Evolutionary conservation across 495 filamentous ascomycete genomes (phyloP), one percentile per base, ranked within the genome.

Genomic region (Penicillium paradoxum): DNA sequence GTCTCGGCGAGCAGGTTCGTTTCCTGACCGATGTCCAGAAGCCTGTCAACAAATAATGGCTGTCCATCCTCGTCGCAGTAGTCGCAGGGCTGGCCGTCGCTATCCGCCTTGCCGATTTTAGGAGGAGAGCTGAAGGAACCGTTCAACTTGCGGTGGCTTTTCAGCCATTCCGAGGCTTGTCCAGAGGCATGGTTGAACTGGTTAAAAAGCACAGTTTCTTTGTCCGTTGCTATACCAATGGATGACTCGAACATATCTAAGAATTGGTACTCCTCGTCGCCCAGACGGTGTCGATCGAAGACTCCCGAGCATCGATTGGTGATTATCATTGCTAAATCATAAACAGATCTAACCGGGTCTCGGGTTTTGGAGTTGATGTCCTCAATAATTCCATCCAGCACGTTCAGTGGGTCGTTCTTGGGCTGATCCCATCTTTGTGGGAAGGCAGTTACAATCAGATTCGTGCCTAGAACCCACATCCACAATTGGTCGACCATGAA

Each of bases 401-500:
- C 79, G 24, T 82, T 85, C 0, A 85, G 76, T 3, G 74, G 72
- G 48, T 87, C 83, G 51, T 86, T 84, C 57, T 84, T 85, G 0
- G 83, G 83, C 55, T 86, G 83, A 10, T 85, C 77, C 83, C 84
- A 88, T 7, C 84, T 78, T 53, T 86, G 82, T 0, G 84, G 82
- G 53, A 88, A 88, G 36, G 79, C 75, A 2, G 85, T 87, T 25
- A 88, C 73, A 43, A 88, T 81, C 24, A 86, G 67, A 49, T 83
- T 79, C 52, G 79, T 76, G 2, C 86, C 84, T 7, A 87, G 60
- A 18, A 87, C 72, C 82, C 83, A 88, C 67, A 88, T 78, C 84
- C 84, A 89, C 6, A 88, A 69, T 59, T 88, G 84, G 58, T 88
- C 85, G 4, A 89, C 85, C 84, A 88, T 89, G 60, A 87, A 83